Base-by-base conservation (phyloP, 768 basidiomycete species). In the Leucocoprinus birnbaumii region DNA sequence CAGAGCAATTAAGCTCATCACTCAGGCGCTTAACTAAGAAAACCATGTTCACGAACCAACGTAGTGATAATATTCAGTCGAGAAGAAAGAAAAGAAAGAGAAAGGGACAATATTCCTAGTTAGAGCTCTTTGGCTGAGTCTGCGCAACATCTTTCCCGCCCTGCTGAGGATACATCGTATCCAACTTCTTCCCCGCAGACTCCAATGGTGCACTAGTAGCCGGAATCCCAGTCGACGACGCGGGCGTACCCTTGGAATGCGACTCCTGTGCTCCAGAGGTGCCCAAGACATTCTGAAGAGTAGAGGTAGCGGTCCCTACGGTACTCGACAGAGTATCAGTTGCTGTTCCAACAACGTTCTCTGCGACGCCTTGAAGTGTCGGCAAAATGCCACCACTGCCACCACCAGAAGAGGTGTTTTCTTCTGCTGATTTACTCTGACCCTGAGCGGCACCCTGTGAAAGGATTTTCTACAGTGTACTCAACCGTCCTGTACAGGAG, bases 161-260 rank as follows among this genome's bases (percentile, higher is more conserved):
- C 25, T 56, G 56, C 1, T 67, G 37, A 1, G 68, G 62, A 54
- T 71, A 71, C 3, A 69, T 73, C 13, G 64, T 65, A 21, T 62
- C 67, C 24, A 72, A 61, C 3, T 65, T 64, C 52, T 73, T 66
- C 1, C 66, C 53, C 1, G 71, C 74, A 38, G 69, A 75, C 65
- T 80, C 73, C 18, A 78, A 61, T 0, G 73, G 72, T 9, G 75
- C 72, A 21, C 65, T 74, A 2, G 69, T 72, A 1, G 76, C 62
- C 9, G 75, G 72, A 14, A 74, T 63, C 48, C 62, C 57, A 16
- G 47, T 48, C 16, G 46, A 48, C 16, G 46, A 41, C 19, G 38
- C 52, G 3, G 52, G 47, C 41, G 44, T 48, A 35, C 48, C 43
- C 38, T 51, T 46, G 44, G 42, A 25, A 35, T 55, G 53, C 16